These are phyloP conservation scores for Neonectria coccinea DNA, from an alignment of 2,329 filamentous ascomycete genomes.

Conservation along the genomic window DNA sequence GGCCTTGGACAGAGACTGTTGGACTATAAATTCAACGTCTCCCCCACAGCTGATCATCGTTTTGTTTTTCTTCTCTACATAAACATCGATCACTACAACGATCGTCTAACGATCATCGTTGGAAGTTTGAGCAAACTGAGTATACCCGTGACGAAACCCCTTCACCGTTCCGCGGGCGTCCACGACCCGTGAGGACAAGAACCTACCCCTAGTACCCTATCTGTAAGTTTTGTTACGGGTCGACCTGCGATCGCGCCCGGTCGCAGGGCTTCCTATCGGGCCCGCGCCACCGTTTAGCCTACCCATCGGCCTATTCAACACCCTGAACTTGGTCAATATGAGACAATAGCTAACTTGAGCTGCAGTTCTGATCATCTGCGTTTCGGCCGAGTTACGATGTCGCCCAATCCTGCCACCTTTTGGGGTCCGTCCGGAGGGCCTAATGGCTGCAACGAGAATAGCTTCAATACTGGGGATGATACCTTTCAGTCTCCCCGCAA, in stretches of 20 bases:
- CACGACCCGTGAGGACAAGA: not conserved
- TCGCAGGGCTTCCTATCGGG: not conserved
- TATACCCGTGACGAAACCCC: conserved; percentile 23
- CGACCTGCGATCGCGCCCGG: not conserved
- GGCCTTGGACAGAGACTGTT: not conserved
- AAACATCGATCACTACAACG: not conserved
- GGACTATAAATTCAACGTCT: conserved; percentile 4
- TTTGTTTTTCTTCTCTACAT: not conserved
- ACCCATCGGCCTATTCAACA: not conserved
- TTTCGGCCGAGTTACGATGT: conserved; percentile 8
- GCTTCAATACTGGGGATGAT: conserved; percentile 5
- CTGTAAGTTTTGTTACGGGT: conserved; percentile 27
- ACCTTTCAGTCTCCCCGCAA: not conserved
- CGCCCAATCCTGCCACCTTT: conserved; percentile 7
- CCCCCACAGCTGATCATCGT: not conserved
- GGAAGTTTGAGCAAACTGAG: conserved; percentile 8
- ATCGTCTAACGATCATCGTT: not conserved
- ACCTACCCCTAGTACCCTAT: not conserved
- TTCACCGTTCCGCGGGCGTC: conserved; percentile 20
- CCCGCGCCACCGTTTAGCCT: not conserved
- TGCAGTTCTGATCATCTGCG: not conserved
- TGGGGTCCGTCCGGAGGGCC: not conserved
- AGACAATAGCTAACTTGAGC: conserved; percentile 9
- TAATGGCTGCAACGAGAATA: not conserved
- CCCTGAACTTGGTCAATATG: not conserved